These are phyloP conservation scores for Penicillium ucsense DNA, from an alignment of 495 filamentous ascomycete genomes.

Conservation along the genomic window DNA sequence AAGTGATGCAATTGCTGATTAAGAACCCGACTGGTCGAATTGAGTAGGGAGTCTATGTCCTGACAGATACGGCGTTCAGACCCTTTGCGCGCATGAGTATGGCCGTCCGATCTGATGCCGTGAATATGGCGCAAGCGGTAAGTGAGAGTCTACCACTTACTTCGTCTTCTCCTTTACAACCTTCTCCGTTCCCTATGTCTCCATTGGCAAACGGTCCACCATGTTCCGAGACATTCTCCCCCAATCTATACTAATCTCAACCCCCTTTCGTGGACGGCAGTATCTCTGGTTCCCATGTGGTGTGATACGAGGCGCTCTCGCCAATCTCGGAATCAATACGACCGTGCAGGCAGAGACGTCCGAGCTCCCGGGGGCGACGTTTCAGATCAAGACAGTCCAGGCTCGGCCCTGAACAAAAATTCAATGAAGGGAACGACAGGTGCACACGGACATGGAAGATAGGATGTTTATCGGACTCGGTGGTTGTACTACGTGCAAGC, in stretches of 20 bases:
- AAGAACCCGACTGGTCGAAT: too few species aligned
- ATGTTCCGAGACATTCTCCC: too few species aligned
- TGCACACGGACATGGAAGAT: too few species aligned
- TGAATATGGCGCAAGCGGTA: constrained; percentile 73
- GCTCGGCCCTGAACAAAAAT: constrained; percentile 38
- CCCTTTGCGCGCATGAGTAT: constrained; percentile 82
- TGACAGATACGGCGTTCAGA: constrained; percentile 88
- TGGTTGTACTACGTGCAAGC: too few species aligned
- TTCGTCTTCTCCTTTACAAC: background rate
- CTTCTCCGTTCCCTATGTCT: background rate
- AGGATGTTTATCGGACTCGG: too few species aligned
- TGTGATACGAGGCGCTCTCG: constrained; percentile 77
- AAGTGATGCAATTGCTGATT: too few species aligned
- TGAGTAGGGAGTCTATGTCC: constrained; percentile 78
- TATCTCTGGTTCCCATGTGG: constrained; percentile 95
- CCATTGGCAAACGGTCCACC: background rate
- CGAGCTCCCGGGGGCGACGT: constrained; percentile 80
- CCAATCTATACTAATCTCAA: too few species aligned
- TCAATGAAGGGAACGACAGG: too few species aligned
- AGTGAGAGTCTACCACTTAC: constrained; percentile 12
- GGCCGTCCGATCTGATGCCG: constrained; percentile 57
- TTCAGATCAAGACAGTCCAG: constrained; percentile 85
- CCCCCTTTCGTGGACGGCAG: constrained; percentile 24
- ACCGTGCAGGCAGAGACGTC: constrained; percentile 81
- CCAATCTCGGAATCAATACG: constrained; percentile 82